Conservation (phyloP, 1,139 yeast genomes). For the Magnusiomyces sp. region DNA sequence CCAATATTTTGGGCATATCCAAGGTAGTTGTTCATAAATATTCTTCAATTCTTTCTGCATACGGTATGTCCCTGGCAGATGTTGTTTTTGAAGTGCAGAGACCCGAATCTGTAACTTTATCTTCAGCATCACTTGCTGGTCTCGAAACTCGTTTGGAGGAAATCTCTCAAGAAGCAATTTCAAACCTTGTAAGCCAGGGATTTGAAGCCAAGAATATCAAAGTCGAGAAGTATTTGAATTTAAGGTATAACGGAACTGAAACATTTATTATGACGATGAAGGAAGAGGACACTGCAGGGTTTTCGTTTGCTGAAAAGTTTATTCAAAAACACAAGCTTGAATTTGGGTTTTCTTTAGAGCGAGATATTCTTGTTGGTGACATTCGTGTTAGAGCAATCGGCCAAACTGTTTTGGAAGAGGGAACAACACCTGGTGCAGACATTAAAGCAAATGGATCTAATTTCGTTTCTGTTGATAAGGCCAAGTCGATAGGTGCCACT, state of each 20-base stretch:
- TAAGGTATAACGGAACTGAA: conserved; percentile 83
- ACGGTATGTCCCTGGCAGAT: conserved; percentile 46
- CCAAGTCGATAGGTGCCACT: conserved; percentile 24
- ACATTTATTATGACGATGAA: conserved; percentile 63
- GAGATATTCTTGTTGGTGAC: conserved; percentile 69
- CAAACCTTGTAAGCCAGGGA: conserved; percentile 41
- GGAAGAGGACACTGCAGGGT: conserved; percentile 28
- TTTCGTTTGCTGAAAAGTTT: conserved; percentile 32
- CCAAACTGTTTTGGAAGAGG: conserved; percentile 26
- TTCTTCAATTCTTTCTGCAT: conserved; percentile 44
- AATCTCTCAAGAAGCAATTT: conserved; percentile 31
- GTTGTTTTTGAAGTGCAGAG: conserved; percentile 51
- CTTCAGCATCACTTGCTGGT: conserved; percentile 26
- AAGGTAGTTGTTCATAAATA: conserved; percentile 41
- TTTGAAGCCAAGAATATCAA: conserved; percentile 33
- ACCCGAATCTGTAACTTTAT: conserved; percentile 38
- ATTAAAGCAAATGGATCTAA: conserved; percentile 7
- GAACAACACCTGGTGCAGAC: conserved; percentile 18
- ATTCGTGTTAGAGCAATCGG: conserved; percentile 66
- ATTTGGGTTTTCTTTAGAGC: conserved; percentile 60
- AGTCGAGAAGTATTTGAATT: conserved; percentile 59
- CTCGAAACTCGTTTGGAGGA: conserved; percentile 33
- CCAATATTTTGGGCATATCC: conserved; percentile 37
- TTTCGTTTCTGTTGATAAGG: conserved; percentile 9
- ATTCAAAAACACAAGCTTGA: conserved; percentile 50